Evolutionary conservation across 768 basidiomycete genomes (phyloP).

Genomic region (Coprinopsis sp.): DNA sequence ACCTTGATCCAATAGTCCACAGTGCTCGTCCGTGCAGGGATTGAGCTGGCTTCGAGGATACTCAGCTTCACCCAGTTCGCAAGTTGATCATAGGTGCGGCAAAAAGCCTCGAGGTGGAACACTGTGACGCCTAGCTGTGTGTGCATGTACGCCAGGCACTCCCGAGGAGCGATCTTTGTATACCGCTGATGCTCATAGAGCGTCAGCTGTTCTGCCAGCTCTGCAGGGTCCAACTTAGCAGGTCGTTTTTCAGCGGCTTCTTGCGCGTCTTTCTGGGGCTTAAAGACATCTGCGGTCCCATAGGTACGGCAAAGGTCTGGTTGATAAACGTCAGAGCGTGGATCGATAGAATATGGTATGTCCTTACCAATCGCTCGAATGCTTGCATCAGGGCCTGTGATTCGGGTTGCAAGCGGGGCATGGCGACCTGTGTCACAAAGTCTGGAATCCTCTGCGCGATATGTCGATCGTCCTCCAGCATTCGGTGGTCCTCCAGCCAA

Average conservation of each 20-base stretch:
- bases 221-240: slow-evolving; percentile 61
- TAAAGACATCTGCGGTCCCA: slow-evolving; percentile 17
- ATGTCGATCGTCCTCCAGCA: slow-evolving; percentile 62
- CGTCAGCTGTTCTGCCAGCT: slow-evolving; percentile 80
- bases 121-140: slow-evolving; percentile 32
- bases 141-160: slow-evolving; percentile 66
- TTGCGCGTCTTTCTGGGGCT: slow-evolving; percentile 37
- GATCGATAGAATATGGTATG: slow-evolving; percentile 1
- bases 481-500: slow-evolving; percentile 59
- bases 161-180: slow-evolving; percentile 60
- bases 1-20: slow-evolving; percentile 76
- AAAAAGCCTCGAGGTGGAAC: slow-evolving; percentile 49
- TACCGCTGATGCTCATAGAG: slow-evolving; percentile 70
- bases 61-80: slow-evolving; percentile 64
- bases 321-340: slow-evolving; percentile 8
- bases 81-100: slow-evolving; percentile 56
- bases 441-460: slow-evolving; percentile 52
- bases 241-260: slow-evolving; percentile 52
- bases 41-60: slow-evolving; percentile 46
- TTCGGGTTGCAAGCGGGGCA: slow-evolving; percentile 36
- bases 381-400: slow-evolving; percentile 48
- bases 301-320: slow-evolving; percentile 40
- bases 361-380: slow-evolving; percentile 52
- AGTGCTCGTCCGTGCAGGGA: slow-evolving; percentile 51
- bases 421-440: slow-evolving; percentile 45